These are phyloP conservation scores for Cryptomeria japonica DNA, from an alignment of 75 land plant species.

Conservation along the genomic window DNA sequence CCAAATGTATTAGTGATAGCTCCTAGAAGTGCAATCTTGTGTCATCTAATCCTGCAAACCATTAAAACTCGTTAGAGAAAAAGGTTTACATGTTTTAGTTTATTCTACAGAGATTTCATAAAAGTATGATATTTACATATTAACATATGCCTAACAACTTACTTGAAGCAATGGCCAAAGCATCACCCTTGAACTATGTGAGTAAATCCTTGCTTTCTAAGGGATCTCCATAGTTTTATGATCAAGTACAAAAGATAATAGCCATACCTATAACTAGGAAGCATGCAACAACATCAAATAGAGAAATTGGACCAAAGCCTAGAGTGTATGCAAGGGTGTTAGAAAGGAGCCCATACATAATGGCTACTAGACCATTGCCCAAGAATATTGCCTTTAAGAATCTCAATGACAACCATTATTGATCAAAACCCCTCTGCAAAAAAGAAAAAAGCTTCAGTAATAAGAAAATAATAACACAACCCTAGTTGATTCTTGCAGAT, in stretches of 20 bases:
- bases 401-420: slow-evolving; percentile 91
- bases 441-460: not conserved
- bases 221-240: no score
- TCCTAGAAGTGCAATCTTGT: slow-evolving; percentile 81
- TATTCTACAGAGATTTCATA: no score
- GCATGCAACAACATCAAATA: slow-evolving; percentile 29
- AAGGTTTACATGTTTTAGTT: no score
- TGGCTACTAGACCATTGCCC: slow-evolving; percentile 13
- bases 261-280: slow-evolving; percentile 41
- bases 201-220: no score
- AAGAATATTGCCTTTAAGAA: slow-evolving; percentile 94
- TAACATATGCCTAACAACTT: no score
- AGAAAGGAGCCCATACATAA: slow-evolving; percentile 29
- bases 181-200: no score
- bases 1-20: no score
- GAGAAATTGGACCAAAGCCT: slow-evolving; percentile 34
- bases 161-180: no score
- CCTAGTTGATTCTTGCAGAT: not conserved
- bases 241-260: no score
- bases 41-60: slow-evolving; percentile 59
- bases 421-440: slow-evolving; percentile 89
- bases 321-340: slow-evolving; percentile 74
- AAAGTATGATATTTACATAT: slow-evolving; percentile 40
- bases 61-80: no score
- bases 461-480: not conserved